Evolutionary conservation across 805 yeast species (phyloP).

Genomic region (Pichia membranifaciens): DNA sequence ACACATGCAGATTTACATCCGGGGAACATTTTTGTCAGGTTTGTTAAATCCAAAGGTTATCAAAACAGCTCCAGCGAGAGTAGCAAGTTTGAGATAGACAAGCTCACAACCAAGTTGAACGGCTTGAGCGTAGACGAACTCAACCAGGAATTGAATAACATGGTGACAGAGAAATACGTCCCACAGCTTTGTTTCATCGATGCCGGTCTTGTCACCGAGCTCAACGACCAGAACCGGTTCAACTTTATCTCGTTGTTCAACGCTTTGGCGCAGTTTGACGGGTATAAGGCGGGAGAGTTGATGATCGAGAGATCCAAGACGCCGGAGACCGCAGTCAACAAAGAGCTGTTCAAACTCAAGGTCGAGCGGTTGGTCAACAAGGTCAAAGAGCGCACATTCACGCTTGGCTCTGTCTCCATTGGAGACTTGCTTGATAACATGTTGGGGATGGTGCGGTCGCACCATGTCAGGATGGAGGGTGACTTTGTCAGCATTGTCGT

Average conservation of each 20-base stretch:
- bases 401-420: conserved; percentile 84
- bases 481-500: conserved; percentile 95
- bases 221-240: conserved; percentile 66
- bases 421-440: conserved; percentile 87
- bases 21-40: conserved; percentile 73
- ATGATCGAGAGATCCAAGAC: conserved; percentile 94
- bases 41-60: conserved; percentile 29
- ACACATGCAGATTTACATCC: conserved; percentile 97
- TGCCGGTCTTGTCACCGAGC: conserved; percentile 88
- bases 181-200: conserved; percentile 90
- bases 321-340: conserved; percentile 84
- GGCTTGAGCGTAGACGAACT: conserved; percentile 27
- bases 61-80: conserved; percentile 30
- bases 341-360: conserved; percentile 79
- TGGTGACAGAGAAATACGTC: conserved; percentile 53
- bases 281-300: conserved; percentile 88
- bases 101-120: conserved; percentile 38
- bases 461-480: conserved; percentile 97
- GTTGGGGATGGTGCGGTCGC: conserved; percentile 83
- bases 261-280: conserved; percentile 86
- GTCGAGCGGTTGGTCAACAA: conserved; percentile 78
- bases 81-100: conserved; percentile 42
- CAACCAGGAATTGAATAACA: conserved; percentile 39
- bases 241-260: conserved; percentile 88
- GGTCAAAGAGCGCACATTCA: conserved; percentile 82